Evolutionary conservation across 495 filamentous ascomycete genomes (phyloP), one percentile per base, ranked within the genome.

Genomic region (Aspergillus carlsbadensis): DNA sequence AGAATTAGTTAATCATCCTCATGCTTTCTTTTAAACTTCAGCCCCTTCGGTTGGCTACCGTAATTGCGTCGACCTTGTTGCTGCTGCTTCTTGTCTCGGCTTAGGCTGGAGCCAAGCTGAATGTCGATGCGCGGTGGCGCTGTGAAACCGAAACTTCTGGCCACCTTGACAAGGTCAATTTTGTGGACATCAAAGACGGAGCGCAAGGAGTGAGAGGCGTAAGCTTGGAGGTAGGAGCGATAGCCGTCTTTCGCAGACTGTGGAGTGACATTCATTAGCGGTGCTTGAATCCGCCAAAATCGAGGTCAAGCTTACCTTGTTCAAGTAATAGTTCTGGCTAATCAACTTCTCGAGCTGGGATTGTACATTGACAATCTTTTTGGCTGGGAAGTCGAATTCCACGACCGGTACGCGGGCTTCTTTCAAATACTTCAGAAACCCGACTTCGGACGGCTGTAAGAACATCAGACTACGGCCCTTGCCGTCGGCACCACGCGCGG

Each of bases 311-410:
- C 71, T 42, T 65, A 84, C 83, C 81, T 96, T 92, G 74, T 97
- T 93, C 24, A 98, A 78, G 67, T 96, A 97, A 77, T 97, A 98
- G 70, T 98, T 97, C 68, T 92, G 87, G 11, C 84, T 82, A 58
- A 98, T 95, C 47, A 97, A 80, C 67, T 91, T 80, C 80, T 98
- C 93, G 2, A 98, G 82, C 70, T 98, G 95, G 10, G 86, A 89
- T 66, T 97, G 91, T n/a, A 98, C 88, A 61, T 96, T 94, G 49
- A 91, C 79, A 57, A 98, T 89, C 80, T 95, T 95, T 75, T 89
- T 92, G 44, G 81, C 78, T 8, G 93, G 93, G 66, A 98, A 94
- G 59, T 96, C 93, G 59, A 96, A 97, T 72, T 98, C 94, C 10
- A 96, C 90, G 3, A 98, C 87, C 0, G 94, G 94, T 0, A 98